Percentiles rank a stretch among this genome's conserved stretches.
Evolutionary conservation across 2,329 filamentous ascomycete species (phyloP).

Genomic region (Pseudogymnoascus sp.): DNA sequence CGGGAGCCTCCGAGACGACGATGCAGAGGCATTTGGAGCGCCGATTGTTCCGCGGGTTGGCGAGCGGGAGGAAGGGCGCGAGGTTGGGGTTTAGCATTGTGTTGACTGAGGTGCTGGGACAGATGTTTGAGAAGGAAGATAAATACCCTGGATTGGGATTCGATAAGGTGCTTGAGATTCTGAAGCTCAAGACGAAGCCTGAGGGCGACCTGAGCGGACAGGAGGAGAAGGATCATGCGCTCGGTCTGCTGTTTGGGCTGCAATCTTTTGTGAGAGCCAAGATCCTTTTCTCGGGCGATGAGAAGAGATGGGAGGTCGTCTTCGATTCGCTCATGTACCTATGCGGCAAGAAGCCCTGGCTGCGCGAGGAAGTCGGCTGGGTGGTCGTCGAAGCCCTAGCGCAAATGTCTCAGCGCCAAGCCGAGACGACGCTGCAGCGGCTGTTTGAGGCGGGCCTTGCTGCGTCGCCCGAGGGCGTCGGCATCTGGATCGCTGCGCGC

Average conservation of each 20-base stretch:
- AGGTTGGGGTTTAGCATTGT: constrained; percentile 85
- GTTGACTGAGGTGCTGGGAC: constrained; percentile 68
- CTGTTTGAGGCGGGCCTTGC: constrained; percentile 58
- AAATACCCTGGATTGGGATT: constrained; percentile 49
- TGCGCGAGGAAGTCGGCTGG: constrained; percentile 80
- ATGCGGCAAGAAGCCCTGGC: constrained; percentile 76
- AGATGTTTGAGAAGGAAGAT: constrained; percentile 51
- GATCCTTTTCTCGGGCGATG: constrained; percentile 54
- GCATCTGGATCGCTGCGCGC: constrained; percentile 71
- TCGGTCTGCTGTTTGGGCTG: constrained; percentile 80
- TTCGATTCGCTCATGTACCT: constrained; percentile 66
- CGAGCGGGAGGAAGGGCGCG: constrained; percentile 82
- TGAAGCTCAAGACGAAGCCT: constrained; percentile 48
- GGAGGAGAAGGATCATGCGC: constrained; percentile 77
- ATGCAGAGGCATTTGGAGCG: constrained; percentile 53
- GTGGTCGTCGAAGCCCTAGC: constrained; percentile 66
- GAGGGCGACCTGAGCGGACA: constrained; percentile 50
- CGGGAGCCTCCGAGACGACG: constrained; percentile 43
- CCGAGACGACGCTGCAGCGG: constrained; percentile 53
- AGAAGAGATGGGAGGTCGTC: constrained; percentile 56
- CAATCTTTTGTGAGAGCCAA: constrained; percentile 77
- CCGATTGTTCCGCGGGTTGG: constrained; percentile 76
- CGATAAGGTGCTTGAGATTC: constrained; percentile 43
- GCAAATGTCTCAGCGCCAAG: constrained; percentile 48
- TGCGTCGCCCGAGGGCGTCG: constrained; percentile 80